phyloP scores from a whole-genome alignment of 164 flowering plant species.

The Buxus sempervirens region DNA sequence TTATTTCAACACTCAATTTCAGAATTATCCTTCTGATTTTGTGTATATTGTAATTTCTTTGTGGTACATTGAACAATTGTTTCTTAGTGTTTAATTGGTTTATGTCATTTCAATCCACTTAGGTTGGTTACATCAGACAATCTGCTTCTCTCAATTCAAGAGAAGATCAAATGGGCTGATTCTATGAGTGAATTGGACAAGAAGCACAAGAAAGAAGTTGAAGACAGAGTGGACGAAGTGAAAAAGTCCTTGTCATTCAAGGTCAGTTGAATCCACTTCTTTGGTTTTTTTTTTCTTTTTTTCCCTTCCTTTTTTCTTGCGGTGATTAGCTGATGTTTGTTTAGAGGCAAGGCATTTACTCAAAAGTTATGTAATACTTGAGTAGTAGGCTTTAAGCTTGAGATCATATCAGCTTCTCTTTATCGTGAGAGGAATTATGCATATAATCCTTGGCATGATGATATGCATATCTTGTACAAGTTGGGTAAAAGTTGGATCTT shows the following conservation, averaged over 20 bases:
- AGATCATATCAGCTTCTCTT: neutral
- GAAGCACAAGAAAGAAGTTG: slow-evolving; percentile 75
- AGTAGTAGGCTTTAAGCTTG: neutral
- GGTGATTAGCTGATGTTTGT: neutral
- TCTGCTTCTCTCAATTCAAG: slow-evolving; percentile 81
- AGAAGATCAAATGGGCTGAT: slow-evolving; percentile 96
- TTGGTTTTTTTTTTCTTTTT: neutral
- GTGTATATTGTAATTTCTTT: neutral
- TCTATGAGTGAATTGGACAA: slow-evolving; percentile 71
- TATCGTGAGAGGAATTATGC: neutral
- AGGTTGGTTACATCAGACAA: slow-evolving; percentile 87
- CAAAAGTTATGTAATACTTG: neutral
- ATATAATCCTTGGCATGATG: neutral
- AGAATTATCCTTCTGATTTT: neutral
- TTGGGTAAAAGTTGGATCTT: no score
- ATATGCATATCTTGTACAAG: no score
- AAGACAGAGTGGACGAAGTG: slow-evolving; percentile 70
- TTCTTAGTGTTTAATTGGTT: no score
- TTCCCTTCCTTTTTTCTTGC: neutral
- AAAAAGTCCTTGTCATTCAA: slow-evolving; percentile 68
- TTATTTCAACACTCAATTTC: neutral
- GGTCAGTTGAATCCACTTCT: slow-evolving; percentile 57
- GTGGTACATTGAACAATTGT: neutral
- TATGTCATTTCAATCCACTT: neutral
- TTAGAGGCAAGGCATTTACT: neutral